Conservation (phyloP, 1,284 basidiomycete species). For the Fomitopsis palustris region DNA sequence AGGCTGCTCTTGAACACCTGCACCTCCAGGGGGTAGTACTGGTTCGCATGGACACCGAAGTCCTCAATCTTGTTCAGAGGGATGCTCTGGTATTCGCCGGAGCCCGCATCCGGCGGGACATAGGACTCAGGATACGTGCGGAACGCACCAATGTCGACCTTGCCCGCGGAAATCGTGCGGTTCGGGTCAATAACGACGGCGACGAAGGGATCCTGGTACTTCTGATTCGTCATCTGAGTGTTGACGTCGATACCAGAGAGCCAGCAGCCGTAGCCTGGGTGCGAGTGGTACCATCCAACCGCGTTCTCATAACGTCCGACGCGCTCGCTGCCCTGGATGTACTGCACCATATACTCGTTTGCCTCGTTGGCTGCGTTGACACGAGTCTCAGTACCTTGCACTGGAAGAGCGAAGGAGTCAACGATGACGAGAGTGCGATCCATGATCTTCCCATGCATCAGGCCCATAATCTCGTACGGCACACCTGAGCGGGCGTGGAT, state of each 20-base stretch:
- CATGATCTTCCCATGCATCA: conserved; percentile 97
- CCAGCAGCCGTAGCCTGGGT: conserved; percentile 98
- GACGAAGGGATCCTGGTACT: conserved; percentile 94
- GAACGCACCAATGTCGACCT: conserved; percentile 98
- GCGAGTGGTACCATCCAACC: conserved; percentile 99
- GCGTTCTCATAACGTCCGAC: conserved; percentile 84
- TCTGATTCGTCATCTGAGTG: conserved; percentile 94
- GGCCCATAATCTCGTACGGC: conserved; percentile 97
- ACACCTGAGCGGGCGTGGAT: conserved; percentile 98
- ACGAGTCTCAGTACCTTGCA: conserved; percentile 98
- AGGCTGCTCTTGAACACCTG: conserved; percentile 92
- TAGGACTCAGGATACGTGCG: conserved; percentile 94
- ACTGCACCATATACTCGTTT: conserved; percentile 98
- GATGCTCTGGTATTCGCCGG: conserved; percentile 91
- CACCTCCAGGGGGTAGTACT: conserved; percentile 93
- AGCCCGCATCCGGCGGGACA: conserved; percentile 66
- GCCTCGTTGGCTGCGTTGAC: conserved; percentile 97
- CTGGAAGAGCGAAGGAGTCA: conserved; percentile 96
- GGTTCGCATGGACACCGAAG: conserved; percentile 96
- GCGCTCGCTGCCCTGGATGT: conserved; percentile 75
- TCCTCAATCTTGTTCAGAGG: conserved; percentile 95
- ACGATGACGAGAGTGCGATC: conserved; percentile 87
- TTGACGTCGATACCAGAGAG: conserved; percentile 95
- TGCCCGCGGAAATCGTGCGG: conserved; percentile 95
- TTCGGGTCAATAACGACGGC: conserved; percentile 99